Conservation (phyloP, 2,329 filamentous ascomycete species). For the Calonectria crousiana region DNA sequence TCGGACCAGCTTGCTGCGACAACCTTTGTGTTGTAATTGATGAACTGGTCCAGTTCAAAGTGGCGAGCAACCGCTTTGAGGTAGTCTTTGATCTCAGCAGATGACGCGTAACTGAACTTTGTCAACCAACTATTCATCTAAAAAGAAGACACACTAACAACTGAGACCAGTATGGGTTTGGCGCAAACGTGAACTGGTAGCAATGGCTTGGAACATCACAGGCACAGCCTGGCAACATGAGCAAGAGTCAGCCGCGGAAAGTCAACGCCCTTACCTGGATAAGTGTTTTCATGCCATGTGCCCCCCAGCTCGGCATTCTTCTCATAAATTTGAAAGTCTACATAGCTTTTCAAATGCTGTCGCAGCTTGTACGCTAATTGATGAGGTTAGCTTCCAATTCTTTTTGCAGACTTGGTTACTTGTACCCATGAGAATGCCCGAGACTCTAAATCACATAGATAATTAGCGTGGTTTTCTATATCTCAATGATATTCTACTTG, state of each 20-base stretch:
- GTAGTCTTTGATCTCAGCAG: slow-evolving; percentile 53
- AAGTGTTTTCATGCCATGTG: slow-evolving; percentile 58
- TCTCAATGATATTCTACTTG: background rate
- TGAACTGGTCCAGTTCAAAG: slow-evolving; percentile 49
- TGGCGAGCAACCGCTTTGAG: slow-evolving; percentile 54
- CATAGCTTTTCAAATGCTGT: slow-evolving; percentile 29
- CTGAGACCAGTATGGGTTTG: slow-evolving; percentile 55
- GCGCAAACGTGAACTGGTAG: slow-evolving; percentile 57
- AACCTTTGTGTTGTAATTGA: slow-evolving; percentile 32
- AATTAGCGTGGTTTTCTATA: background rate
- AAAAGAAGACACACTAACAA: slow-evolving; percentile 28
- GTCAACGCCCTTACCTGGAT: slow-evolving; percentile 26
- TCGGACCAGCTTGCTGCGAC: slow-evolving; percentile 51
- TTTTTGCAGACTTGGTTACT: background rate
- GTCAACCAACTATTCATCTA: background rate
- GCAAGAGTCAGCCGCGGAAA: background rate
- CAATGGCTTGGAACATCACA: slow-evolving; percentile 58
- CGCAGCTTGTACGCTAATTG: slow-evolving; percentile 36
- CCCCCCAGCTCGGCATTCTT: slow-evolving; percentile 58
- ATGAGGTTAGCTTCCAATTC: background rate
- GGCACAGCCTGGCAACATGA: slow-evolving; percentile 45
- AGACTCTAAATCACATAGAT: background rate
- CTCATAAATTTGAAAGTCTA: slow-evolving; percentile 52
- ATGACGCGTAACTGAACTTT: slow-evolving; percentile 48
- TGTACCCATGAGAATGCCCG: slow-evolving; percentile 26